phyloP scores from a whole-genome alignment of 495 filamentous ascomycete species.

The Penicillium subrubescens region DNA sequence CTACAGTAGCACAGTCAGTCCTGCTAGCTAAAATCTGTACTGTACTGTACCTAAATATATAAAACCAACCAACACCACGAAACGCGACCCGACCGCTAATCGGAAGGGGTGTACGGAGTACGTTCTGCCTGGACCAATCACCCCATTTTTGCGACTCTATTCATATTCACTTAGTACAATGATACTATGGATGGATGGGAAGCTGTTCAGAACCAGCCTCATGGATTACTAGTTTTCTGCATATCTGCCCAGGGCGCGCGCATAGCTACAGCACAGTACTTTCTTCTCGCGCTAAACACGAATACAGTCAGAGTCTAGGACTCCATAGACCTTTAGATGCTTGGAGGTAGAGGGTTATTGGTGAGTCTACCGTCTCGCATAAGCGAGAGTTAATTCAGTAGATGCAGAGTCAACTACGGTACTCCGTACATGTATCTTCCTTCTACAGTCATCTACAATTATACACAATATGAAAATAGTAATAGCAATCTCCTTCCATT shows the following conservation, averaged over 20 bases:
- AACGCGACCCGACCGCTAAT: constrained; percentile 3
- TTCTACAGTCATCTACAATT: neutral
- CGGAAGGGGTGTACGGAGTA: constrained; percentile 11
- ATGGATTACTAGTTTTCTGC: neutral
- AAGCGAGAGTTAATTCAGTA: neutral
- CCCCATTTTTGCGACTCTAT: neutral
- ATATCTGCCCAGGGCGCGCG: constrained; percentile 6
- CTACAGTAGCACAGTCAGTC: too few relatives aligned
- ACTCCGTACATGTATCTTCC: neutral
- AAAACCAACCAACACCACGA: neutral
- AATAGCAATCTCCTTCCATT: neutral
- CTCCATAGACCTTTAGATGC: too few relatives aligned
- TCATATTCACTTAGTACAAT: too few relatives aligned
- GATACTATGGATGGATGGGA: neutral
- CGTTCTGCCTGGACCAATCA: constrained; percentile 6
- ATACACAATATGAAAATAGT: neutral
- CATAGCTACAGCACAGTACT: too few relatives aligned
- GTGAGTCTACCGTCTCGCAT: neutral
- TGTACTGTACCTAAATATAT: neutral
- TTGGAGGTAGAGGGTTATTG: neutral
- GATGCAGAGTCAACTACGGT: neutral
- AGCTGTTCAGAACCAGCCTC: neutral
- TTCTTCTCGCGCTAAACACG: too few relatives aligned
- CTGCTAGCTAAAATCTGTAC: neutral
- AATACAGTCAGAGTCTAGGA: too few relatives aligned